A percentile compares a stretch with the other conserved stretches of the same genome.
Conservation (phyloP, 495 filamentous ascomycete genomes). For the Neurospora africana region DNA sequence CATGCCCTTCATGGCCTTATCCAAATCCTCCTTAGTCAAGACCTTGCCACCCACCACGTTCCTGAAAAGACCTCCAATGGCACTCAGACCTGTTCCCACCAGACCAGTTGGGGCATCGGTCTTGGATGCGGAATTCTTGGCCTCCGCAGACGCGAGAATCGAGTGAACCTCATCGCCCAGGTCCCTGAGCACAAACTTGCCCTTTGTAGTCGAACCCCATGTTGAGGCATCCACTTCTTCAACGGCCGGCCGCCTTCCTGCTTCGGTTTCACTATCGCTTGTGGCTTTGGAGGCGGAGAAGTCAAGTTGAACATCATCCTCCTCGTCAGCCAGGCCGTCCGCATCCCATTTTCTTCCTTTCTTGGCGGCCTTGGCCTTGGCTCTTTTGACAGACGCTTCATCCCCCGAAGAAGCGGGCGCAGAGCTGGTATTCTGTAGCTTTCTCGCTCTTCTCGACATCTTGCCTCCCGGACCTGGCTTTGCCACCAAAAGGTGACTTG, state of each 20-base stretch:
- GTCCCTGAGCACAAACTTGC: constrained; percentile 89
- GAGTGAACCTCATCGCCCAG: constrained; percentile 87
- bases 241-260: constrained; percentile 36
- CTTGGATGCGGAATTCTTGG: constrained; percentile 42
- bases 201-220: constrained; percentile 80
- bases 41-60: constrained; percentile 92
- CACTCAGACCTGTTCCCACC: constrained; percentile 64
- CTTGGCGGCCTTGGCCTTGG: constrained; percentile 58
- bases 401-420: constrained; percentile 75
- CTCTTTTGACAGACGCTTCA: constrained; percentile 49
- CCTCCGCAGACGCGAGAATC: constrained; percentile 63
- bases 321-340: constrained; percentile 78
- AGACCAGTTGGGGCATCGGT: constrained; percentile 44
- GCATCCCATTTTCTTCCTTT: constrained; percentile 85
- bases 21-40: constrained; percentile 73
- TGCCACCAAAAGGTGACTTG: constrained; percentile 53
- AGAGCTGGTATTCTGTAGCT: constrained; percentile 51
- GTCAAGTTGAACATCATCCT: constrained; percentile 69
- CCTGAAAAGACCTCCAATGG: constrained; percentile 76
- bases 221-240: constrained; percentile 66
- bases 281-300: constrained; percentile 55
- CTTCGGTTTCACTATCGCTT: constrained; percentile 45
- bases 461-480: constrained; percentile 62
- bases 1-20: constrained; percentile 90
- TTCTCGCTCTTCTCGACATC: constrained; percentile 71